Evolutionary conservation across 2,329 filamentous ascomycete genomes (phyloP), one percentile per base, ranked within the genome.

Genomic region (Stagonosporopsis rhizophila): DNA sequence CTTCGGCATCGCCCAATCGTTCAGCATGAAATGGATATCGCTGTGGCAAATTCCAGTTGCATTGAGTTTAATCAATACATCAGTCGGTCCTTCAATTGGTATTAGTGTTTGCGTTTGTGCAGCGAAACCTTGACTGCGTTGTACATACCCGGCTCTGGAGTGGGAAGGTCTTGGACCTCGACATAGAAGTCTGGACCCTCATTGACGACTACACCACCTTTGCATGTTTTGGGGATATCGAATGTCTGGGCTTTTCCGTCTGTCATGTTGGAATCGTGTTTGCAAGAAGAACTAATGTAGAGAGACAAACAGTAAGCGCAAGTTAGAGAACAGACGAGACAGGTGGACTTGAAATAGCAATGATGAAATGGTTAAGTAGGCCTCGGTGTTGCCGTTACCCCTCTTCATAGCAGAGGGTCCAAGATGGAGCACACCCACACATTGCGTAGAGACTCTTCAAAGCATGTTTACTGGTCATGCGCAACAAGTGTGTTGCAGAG

Each of bases 11-110:
- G 77, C 79, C 73, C 82, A 79, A 65, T 87, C 84, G 51, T 80
- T 80, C 44, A 81, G 59, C 82, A 85, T 85, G 70, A 82, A 82
- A 65, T 87, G 84, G 17, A 87, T 71, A 62, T 87, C 85, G 30
- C 78, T 81, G 57, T 82, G 80, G 73, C 85, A 87, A 44, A 87
- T 77, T 0, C 85, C 85, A 1, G 84, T 87, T 23, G 78, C 78
- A 54, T 86, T 87, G 48, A 87, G 76, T 49, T 80, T 81, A 65
- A 87, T 77, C 9, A 87, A 77, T 20, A 87, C 72, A 56, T 87
- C 83, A 45, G 84, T 77, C 7, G 81, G 80, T 12, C 80, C 81
- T 82, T 25, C 2, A 23, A 6, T 19, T 6, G 12, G 32, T 44
- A 27, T 65, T 25, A 64, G 49, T 23, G 15, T 44, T 19, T 25